Base-by-base conservation (phyloP, 2,329 filamentous ascomycete genomes). In the Colletotrichum eleusines region DNA sequence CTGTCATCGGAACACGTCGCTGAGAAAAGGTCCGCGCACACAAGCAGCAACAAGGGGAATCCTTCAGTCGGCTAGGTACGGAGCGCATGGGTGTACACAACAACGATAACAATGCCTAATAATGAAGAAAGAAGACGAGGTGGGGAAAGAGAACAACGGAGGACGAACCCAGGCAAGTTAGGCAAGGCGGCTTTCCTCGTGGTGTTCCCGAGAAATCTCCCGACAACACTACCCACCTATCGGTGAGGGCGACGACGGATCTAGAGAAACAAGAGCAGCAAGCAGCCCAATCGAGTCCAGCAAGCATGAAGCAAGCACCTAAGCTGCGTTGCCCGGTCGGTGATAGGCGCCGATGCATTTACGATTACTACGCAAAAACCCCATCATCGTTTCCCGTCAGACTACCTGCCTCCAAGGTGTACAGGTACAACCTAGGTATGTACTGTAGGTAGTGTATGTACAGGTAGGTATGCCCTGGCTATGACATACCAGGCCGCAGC, bases 121-220 rank as follows among this genome's bases (percentile, higher is more conserved):
- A 48, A 26, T 26, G n/a, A 14, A 57, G 1, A 28, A 42, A 23
- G 23, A 58, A 40, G 33, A 58, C 14, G 26, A 28, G 12, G 42
- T n/a, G 14, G 26, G 42, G 28, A n/a, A 16, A 35, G 8, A 46
- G 9, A 46, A 46, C 8, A n/a, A 46, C 20, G 20, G 8, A 46
- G 20, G 20, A 11, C 14, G 18, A 23, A n/a, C 42, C 42, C 18
- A 46, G 18, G 7, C 18, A 42, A 7, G 16, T 3, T 3, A 31
- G 26, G 5, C 20, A 28, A 18, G 28, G 28, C 28, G 20, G 40
- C 11, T n/a, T n/a, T 33, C 28, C 6, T 40, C 18, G n/a, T 38
- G 54, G 26, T 59, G 38, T 71, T 67, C 35, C 68, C 63, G 63
- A 71, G 63, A 68, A 71, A 62, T 62, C 63, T 61, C 57, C 63